Percentiles rank a stretch among this genome's conserved stretches.
Conservation (phyloP, 495 filamentous ascomycete species). For the Astrocystis sublimbata region DNA sequence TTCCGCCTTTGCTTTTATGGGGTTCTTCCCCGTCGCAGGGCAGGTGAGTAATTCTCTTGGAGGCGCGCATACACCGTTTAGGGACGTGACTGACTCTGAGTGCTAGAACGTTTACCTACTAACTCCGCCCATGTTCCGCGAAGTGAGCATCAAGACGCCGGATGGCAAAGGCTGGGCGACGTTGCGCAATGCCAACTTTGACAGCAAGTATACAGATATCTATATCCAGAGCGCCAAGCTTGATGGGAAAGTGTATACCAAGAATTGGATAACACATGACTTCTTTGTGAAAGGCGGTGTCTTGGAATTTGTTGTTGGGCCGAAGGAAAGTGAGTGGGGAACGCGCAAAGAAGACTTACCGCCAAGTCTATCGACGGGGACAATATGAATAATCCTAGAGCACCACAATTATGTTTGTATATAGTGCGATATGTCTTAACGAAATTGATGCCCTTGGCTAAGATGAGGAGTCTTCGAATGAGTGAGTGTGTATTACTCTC, state of each 20-base stretch:
- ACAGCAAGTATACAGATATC: constrained; percentile 58
- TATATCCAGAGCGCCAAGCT: constrained; percentile 69
- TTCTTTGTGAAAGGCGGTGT: constrained; percentile 69
- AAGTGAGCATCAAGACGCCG: constrained; percentile 58
- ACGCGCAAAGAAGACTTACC: constrained; percentile 64
- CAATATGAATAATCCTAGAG: constrained; percentile 7
- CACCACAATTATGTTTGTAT: neutral
- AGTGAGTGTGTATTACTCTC: neutral
- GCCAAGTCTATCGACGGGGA: constrained; percentile 53
- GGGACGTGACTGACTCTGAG: neutral
- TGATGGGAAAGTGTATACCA: constrained; percentile 62
- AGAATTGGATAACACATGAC: constrained; percentile 72
- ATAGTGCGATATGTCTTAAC: neutral
- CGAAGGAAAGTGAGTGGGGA: constrained; percentile 70
- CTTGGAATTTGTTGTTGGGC: constrained; percentile 63
- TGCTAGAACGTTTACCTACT: constrained; percentile 65
- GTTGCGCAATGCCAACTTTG: constrained; percentile 61
- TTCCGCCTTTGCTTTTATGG: constrained; percentile 66
- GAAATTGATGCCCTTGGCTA: neutral
- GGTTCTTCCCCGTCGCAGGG: constrained; percentile 72
- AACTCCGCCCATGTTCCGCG: constrained; percentile 63
- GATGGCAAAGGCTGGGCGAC: constrained; percentile 59
- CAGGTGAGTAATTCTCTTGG: constrained; percentile 41
- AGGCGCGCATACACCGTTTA: neutral
- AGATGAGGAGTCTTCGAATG: neutral